Evolutionary conservation across 257 asterid genomes (phyloP), one percentile per base, ranked within the genome.

Genomic region (Solanum chmielewskii): DNA sequence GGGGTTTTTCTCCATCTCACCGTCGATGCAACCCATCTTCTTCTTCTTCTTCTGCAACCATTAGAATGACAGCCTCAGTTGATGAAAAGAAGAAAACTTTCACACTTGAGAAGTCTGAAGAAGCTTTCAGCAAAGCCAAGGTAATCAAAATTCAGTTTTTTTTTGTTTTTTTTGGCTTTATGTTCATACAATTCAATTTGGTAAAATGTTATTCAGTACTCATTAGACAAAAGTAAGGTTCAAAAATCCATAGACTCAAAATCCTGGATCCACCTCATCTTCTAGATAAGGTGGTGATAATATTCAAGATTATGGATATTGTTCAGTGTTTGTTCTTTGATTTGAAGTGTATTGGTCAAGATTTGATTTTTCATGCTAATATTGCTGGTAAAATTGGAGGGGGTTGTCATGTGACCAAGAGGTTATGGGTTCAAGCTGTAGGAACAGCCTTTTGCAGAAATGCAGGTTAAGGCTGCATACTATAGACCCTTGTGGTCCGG

Each of bases 41-140:
- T 11, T 10, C 83, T 77, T 62, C 91, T 35, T 74, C 92, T 69
- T 84, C 92, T 86, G 86, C 94, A 15, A 76, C 92, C 76, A 90
- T 95, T 78, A 94, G 93, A 74, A 94, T 96, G 98, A 88, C 98
- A 37, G 86, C 85, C 9, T 81, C 93, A n/a, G 91, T 93, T 47
- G 98, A 90, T 83, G 98, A 95, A 89, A 93, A 94, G 95, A 92
- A 94, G 92, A 94, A 94, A 84, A 86, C 97, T 35, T 97, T 87
- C 92, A 95, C 98, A 35, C 93, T 97, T 69, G 88, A 92, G 74
- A 97, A 97, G 71, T 97, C 99, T 35, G 98, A 97, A 89, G 98
- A 96, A 89, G 99, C 99, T 88, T 97, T 97, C 91, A 92, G 74
- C 78, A 93, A 94, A 87, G 99, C 99, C 87, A 97, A 97, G 99